A percentile compares a stretch with the other conserved stretches of the same genome.
Evolutionary conservation across 2,329 filamentous ascomycete genomes (phyloP).

Genomic region (Fusarium staphyleae): DNA sequence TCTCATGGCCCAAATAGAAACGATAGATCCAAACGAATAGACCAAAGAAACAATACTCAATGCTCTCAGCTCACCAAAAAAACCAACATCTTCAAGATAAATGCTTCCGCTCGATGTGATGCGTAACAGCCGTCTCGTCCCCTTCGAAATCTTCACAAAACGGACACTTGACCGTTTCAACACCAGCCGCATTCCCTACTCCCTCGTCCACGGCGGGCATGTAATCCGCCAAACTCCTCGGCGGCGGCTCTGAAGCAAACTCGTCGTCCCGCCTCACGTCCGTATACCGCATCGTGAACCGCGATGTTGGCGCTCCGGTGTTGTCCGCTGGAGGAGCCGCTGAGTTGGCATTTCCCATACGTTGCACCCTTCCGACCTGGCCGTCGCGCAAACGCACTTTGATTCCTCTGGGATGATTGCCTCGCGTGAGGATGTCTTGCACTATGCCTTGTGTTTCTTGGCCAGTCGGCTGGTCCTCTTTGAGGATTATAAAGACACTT

Average conservation of each 20-base stretch:
- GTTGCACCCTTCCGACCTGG: slow-evolving; percentile 76
- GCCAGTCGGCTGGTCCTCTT: slow-evolving; percentile 77
- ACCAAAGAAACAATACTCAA: too few relatives aligned
- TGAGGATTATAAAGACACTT: slow-evolving; percentile 75
- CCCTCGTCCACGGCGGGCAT: slow-evolving; percentile 50
- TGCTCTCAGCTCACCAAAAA: too few relatives aligned
- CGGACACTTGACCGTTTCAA: slow-evolving; percentile 58
- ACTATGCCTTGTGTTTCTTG: slow-evolving; percentile 72
- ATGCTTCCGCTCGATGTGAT: slow-evolving; percentile 63
- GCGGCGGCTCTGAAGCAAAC: slow-evolving; percentile 49
- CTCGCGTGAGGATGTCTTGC: slow-evolving; percentile 71
- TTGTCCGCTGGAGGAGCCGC: not conserved
- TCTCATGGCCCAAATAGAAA: not conserved
- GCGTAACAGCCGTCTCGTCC: slow-evolving; percentile 70
- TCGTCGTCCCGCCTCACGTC: slow-evolving; percentile 48
- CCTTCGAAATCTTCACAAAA: slow-evolving; percentile 72
- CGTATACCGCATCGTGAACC: slow-evolving; percentile 45
- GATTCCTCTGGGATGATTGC: slow-evolving; percentile 79
- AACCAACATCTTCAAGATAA: slow-evolving; percentile 27
- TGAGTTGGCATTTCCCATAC: slow-evolving; percentile 51
- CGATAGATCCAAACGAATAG: too few relatives aligned
- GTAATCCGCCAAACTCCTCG: slow-evolving; percentile 55
- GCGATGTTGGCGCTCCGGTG: slow-evolving; percentile 16
- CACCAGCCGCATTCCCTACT: slow-evolving; percentile 13
- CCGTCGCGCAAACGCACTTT: slow-evolving; percentile 78